Evolutionary conservation across 148 eudicot genomes (phyloP), one percentile per base, ranked within the genome.

Genomic region (Fallopia convolvulus): DNA sequence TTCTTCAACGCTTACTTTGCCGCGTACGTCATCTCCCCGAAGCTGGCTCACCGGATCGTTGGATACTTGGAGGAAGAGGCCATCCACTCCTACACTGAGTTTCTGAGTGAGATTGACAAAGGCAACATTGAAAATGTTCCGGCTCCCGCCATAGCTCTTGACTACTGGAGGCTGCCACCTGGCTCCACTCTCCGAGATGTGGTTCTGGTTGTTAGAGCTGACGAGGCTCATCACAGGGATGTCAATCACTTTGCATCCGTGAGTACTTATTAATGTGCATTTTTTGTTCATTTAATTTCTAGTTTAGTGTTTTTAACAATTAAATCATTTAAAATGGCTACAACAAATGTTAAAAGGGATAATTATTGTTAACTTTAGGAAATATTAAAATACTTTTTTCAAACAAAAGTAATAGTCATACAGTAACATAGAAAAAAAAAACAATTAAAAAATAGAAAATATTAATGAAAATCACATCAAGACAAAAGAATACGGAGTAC

Each of bases 201-300:
- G 42, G 97, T 93, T 74, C 79, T 85, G 80, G 92, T 88, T 13
- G 83, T 93, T 15, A 86, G 97, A 39, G 97, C 95, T 20, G 97
- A 93, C 75, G 95, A 93, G 88, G 97, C 97, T 77, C 97, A 93
- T 52, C 97, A 93, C 80, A 90, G 95, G 10, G 95, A 93, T 83
- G 95, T 93, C 75, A 93, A 93, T 77, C 97, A 90, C 86, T 90
- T 84, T 84, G 97, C 97, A 55, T 93, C 95, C 83, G 97, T 92
- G 82, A 74, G 83, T 42, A 42, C 0, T 42, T 42, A 6, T 8
- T 7, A 42, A 7, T 42, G 8, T 42, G 46, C 7, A 6, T 42
- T 42, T 6, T 42, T 42, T 8, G 46, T 42, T 42, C 46, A 8
- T 42, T 42, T 8, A 42, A 42, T 42, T 42, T 33, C 36, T 2